A percentile compares a stretch with the other conserved stretches of the same genome.
These are phyloP conservation scores for Cucumis sativus DNA, from an alignment of 306 rosid genomes.

Conservation along the genomic window DNA sequence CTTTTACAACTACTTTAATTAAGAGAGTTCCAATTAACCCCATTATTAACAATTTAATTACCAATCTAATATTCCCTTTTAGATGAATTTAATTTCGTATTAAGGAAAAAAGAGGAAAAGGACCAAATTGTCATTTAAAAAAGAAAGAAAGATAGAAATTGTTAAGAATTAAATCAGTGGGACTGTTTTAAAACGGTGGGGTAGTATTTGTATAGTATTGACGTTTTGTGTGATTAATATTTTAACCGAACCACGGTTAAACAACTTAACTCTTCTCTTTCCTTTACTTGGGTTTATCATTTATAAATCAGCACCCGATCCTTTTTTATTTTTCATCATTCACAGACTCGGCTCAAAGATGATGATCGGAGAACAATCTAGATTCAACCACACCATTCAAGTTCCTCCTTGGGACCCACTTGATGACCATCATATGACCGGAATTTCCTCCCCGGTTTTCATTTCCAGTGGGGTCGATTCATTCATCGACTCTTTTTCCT, in stretches of 20 bases:
- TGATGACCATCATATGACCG: background rate
- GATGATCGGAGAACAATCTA: conserved; percentile 1
- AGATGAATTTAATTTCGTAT: background rate
- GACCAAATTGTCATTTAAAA: background rate
- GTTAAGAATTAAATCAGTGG: background rate
- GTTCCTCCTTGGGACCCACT: conserved; percentile 2
- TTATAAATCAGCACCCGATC: background rate
- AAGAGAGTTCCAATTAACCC: background rate
- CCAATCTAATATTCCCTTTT: background rate
- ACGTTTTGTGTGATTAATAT: background rate
- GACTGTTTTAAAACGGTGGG: background rate
- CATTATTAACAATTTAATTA: background rate
- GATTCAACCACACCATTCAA: background rate
- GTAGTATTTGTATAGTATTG: background rate
- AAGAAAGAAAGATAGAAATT: background rate
- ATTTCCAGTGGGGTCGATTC: conserved; percentile 11
- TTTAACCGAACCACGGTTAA: conserved; percentile 6
- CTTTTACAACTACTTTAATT: background rate
- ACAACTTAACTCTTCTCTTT: background rate
- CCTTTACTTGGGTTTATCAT: background rate
- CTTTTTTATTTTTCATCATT: background rate
- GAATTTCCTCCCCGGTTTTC: conserved; percentile 16
- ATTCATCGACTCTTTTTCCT: conserved; percentile 19
- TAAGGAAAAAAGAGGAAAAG: background rate
- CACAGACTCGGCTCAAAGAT: background rate